These are phyloP conservation scores for Termitomyces titanicus DNA, from an alignment of 768 basidiomycete genomes.

Conservation along the genomic window DNA sequence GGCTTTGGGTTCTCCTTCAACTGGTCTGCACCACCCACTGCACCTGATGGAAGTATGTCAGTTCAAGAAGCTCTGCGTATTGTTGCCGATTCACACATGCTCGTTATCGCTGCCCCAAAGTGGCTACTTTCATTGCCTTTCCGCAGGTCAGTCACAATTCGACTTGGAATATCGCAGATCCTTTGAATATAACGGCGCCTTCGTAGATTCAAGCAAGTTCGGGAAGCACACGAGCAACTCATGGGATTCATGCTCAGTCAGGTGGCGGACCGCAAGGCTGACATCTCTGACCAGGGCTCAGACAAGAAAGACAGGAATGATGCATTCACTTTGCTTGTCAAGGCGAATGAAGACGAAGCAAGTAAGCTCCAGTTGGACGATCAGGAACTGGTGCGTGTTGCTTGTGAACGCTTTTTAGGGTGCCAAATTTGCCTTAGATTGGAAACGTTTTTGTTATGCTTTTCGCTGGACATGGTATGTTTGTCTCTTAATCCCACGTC, in stretches of 20 bases:
- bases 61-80: slow-evolving; percentile 34
- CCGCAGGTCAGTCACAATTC: slow-evolving; percentile 24
- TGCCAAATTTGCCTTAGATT: slow-evolving; percentile 28
- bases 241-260: slow-evolving; percentile 35
- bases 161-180: background rate
- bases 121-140: slow-evolving; percentile 36
- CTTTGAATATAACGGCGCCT: background rate
- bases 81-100: slow-evolving; percentile 25
- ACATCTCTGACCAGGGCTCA: slow-evolving; percentile 16
- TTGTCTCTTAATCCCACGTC: background rate
- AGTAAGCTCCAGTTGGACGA: slow-evolving; percentile 37
- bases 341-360: slow-evolving; percentile 42
- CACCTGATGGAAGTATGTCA: slow-evolving; percentile 34
- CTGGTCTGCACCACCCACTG: slow-evolving; percentile 35
- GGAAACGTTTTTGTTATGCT: slow-evolving; percentile 51
- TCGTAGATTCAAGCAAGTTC: slow-evolving; percentile 23
- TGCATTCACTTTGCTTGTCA: slow-evolving; percentile 40
- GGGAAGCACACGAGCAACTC: slow-evolving; percentile 28
- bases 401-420: background rate
- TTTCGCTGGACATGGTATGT: slow-evolving; percentile 55
- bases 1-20: slow-evolving; percentile 43
- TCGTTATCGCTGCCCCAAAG: slow-evolving; percentile 27
- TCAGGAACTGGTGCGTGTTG: slow-evolving; percentile 32
- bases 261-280: slow-evolving; percentile 28
- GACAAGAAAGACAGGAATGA: slow-evolving; percentile 19